Evolutionary conservation across 2,329 filamentous ascomycete genomes (phyloP), one percentile per base, ranked within the genome.

Genomic region (Lachnellula hyalina): DNA sequence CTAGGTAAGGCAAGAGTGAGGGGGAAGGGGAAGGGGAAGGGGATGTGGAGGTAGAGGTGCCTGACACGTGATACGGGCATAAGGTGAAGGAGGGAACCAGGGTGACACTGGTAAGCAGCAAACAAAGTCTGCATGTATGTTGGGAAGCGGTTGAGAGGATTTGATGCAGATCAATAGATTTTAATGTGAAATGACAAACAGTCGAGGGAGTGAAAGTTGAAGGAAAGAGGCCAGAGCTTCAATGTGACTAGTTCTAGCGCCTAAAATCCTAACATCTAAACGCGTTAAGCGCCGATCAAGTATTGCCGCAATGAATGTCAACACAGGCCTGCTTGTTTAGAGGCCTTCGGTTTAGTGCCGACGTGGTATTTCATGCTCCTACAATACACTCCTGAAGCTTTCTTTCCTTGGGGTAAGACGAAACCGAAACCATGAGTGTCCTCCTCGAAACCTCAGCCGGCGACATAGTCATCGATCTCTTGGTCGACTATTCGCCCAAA

Each of bases 381-480:
- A 9, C n/a, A 19, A 8, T 1, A 44, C 12, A 5, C 12, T 21
- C 11, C 6, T 19, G 0, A 6, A 12, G 12, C 3, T 44, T 5
- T 44, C 4, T 23, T 19, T 11, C 6, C 23, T 14, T 6, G 11
- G n/a, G 19, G 3, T 44, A 14, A 14, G 17, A 23, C 41, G 41
- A 44, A 5, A n/a, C 19, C 34, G 9, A 14, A 42, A 68, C 40
- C 49, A 97, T 97, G 93, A 96, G 90, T 60, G 93, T 96, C 53
- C 81, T 97, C 32, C 79, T 99, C 49, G 93, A 99, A 75, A 96
- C 94, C 35, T 96, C 88, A 55, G 83, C 86, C 1, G 93, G 93
- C 67, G 94, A 99, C 72, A 88, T 99, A 67, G 93, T 96, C 61
- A 91, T 97, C 66, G 93, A 99, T 71, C 80, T 99, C 23, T 77